phyloP scores from a whole-genome alignment of 176 grass and related monocot genomes.

The Paspalum vaginatum region DNA sequence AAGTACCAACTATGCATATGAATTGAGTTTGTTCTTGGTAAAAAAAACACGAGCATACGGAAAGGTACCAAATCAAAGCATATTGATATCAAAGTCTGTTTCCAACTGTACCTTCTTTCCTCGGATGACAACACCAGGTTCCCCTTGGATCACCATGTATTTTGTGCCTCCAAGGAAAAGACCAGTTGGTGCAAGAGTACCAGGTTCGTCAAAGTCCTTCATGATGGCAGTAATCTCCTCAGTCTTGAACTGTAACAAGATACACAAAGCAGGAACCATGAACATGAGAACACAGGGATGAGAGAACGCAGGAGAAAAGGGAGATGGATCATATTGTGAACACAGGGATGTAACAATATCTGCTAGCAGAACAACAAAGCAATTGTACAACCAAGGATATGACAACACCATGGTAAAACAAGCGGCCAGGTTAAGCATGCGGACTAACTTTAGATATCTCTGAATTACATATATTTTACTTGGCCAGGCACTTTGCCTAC shows the following conservation, averaged over 20 bases:
- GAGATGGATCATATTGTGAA: background rate
- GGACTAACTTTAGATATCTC: background rate
- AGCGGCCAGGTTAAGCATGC: background rate
- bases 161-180: constrained; percentile 71
- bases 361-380: background rate
- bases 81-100: background rate
- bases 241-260: constrained; percentile 50
- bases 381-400: background rate
- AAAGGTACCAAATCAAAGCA: background rate
- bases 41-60: background rate
- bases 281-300: constrained; percentile 18
- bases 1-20: background rate
- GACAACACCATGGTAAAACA: background rate
- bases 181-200: constrained; percentile 76
- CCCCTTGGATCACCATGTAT: constrained; percentile 96
- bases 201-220: constrained; percentile 72
- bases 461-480: background rate
- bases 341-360: background rate
- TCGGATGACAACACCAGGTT: constrained; percentile 73
- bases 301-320: background rate
- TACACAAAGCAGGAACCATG: background rate
- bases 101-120: constrained; percentile 72
- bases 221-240: constrained; percentile 61
- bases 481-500: background rate
- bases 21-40: background rate